These are phyloP conservation scores for Acacia acuminata DNA, from an alignment of 306 rosid genomes.

Conservation along the genomic window DNA sequence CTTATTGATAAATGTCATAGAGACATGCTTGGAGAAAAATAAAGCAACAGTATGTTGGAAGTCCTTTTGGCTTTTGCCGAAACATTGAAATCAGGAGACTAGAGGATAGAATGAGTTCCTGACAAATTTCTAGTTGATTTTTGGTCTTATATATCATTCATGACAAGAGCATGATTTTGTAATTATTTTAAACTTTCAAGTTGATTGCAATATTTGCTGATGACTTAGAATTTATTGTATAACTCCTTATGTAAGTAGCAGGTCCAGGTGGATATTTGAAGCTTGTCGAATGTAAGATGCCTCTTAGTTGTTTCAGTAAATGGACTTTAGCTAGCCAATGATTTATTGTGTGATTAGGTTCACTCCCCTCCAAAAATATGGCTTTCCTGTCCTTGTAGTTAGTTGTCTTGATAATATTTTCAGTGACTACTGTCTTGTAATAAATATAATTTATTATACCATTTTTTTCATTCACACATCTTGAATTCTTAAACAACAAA, in stretches of 20 bases:
- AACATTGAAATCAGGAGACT: neutral
- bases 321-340: neutral
- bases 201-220: neutral
- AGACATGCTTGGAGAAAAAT: neutral
- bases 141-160: neutral
- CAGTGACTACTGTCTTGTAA: neutral
- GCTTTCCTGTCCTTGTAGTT: neutral
- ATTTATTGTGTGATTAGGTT: neutral
- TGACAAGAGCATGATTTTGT: neutral
- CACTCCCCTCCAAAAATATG: neutral
- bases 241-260: neutral
- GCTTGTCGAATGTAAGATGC: constrained; percentile 9
- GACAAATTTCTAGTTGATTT: neutral
- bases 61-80: neutral
- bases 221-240: neutral
- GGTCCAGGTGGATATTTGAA: neutral
- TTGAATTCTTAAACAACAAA: neutral
- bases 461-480: neutral
- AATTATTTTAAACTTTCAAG: neutral
- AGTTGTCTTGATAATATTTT: neutral
- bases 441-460: neutral
- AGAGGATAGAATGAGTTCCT: neutral
- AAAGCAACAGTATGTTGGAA: neutral
- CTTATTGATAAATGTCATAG: neutral
- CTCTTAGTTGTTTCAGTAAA: neutral